These are phyloP conservation scores for Parafenestella ontariensis DNA, from an alignment of 2,329 filamentous ascomycete genomes.

Conservation along the genomic window DNA sequence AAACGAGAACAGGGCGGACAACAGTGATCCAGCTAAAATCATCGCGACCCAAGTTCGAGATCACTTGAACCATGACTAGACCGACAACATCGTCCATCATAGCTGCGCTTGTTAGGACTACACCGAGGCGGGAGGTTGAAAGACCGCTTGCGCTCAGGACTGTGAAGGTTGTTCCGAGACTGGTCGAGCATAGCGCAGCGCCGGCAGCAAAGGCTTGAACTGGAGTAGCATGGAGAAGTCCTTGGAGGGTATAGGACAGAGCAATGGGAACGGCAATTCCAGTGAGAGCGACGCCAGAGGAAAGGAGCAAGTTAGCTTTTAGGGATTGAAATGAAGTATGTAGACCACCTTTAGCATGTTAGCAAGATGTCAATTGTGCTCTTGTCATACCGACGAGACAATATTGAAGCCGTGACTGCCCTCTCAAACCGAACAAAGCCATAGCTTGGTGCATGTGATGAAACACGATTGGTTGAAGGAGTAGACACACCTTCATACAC, in stretches of 20 bases:
- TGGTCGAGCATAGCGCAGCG: slow-evolving; percentile 76
- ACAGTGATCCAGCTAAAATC: slow-evolving; percentile 53
- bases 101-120: slow-evolving; percentile 72
- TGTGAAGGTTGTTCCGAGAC: slow-evolving; percentile 73
- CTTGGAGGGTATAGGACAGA: slow-evolving; percentile 67
- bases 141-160: slow-evolving; percentile 68
- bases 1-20: slow-evolving; percentile 60
- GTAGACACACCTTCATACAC: slow-evolving; percentile 68
- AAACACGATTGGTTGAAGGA: neutral
- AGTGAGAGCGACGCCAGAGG: slow-evolving; percentile 67
- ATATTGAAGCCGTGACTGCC: neutral
- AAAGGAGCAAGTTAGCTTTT: slow-evolving; percentile 67
- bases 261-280: slow-evolving; percentile 70
- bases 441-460: slow-evolving; percentile 1
- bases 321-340: slow-evolving; percentile 62
- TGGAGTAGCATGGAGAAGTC: slow-evolving; percentile 58
- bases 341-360: slow-evolving; percentile 60
- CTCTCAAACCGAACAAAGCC: slow-evolving; percentile 6
- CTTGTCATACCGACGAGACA: too few species aligned
- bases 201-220: slow-evolving; percentile 75
- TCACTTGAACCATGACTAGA: slow-evolving; percentile 77
- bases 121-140: slow-evolving; percentile 63
- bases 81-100: slow-evolving; percentile 85
- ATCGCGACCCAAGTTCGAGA: slow-evolving; percentile 67
- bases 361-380: slow-evolving; percentile 9